Base-by-base conservation (phyloP, 140 eudicot species). In the Oenanthe javanica region DNA sequence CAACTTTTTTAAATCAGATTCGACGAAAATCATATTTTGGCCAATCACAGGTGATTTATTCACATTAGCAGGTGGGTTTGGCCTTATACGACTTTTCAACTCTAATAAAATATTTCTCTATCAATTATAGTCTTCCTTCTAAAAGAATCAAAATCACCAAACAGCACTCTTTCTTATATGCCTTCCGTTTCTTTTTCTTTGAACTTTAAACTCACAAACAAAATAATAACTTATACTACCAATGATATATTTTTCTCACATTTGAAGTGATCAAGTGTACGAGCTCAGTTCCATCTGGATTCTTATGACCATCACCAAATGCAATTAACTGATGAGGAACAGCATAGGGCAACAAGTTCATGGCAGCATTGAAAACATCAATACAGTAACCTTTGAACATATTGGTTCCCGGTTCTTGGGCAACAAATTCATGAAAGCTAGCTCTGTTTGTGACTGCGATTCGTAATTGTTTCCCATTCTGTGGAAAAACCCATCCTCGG, bases 401-500 rank as follows among this genome's bases (percentile, higher is more conserved):
- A 51, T 79, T 83, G 52, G 79, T 84, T 69, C 85, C 83, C 49
- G 80, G 82, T 47, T 72, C 64, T 72, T 40, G 79, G 15, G 83
- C 80, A 66, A 94, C 96, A 84, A 94, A 91, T 36, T 87, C 93
- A 63, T 54, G 89, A 83, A 76, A 94, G 81, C 98, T 92, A 69
- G 83, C 93, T 42, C 94, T 85, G 76, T 79, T 83, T 16, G 97
- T 93, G 19, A 94, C 94, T 47, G 90, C 97, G 16, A 94, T 88
- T 71, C 77, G 74, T 70, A 94, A 74, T 70, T 84, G 84, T 78
- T 79, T 89, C 66, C 96, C 98, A 71, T 89, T 87, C 48, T 85
- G 87, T 0, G 98, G 97, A 76, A 94, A 94, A 57, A 88, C 96
- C 98, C 98, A 94, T 69, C 97, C 98, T 14, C 96, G 96, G 36